Evolutionary conservation across 2,329 filamentous ascomycete genomes (phyloP), one percentile per base, ranked within the genome.

Genomic region (Alternaria triticina): DNA sequence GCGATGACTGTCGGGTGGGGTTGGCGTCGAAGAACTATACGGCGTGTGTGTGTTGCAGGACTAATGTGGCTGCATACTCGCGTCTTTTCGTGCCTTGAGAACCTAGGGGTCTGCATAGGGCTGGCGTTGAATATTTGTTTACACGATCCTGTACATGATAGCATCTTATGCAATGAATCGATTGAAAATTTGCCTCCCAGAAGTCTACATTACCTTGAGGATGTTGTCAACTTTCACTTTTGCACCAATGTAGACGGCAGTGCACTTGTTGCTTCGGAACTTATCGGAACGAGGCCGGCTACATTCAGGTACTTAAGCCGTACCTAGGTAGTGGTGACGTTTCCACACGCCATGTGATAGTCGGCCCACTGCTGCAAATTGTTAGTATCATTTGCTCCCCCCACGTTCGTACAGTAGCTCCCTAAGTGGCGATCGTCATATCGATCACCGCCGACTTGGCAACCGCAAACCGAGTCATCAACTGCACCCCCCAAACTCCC

Each of bases 21-120:
- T 85, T 98, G 66, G 96, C 96, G 4, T 94, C 97, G 89, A 96
- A 97, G 78, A 98, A 98, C 78, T 98, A 97, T 78, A 93, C 94
- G 68, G 96, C 93, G 76, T 99, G 96, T 77, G 94, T 98, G 43
- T 98, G 95, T 74, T 98, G 96, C 79, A 87, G 96, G 54, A 88
- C 93, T 60, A 91, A 96, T 72, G 93, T 98, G 28, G 88, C 89
- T 59, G 96, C 94, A 58, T 98, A 97, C 80, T 94, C 93, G 70
- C 88, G 93, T 71, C 89, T 99, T 64, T 99, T 92, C 84, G 94
- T 98, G 44, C 96, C 96, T 54, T 91, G 69, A 74, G 17, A 10
- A 6, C 11, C 6, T 40, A 33, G 36, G 4, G 11, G 20, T 40
- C 23, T 30, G 55, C 54, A 51, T 44, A 36, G 11, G 28, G n/a